Evolutionary conservation across 352 stramenopile species (phyloP).

Genomic region (Phytopythium ostracodes): DNA sequence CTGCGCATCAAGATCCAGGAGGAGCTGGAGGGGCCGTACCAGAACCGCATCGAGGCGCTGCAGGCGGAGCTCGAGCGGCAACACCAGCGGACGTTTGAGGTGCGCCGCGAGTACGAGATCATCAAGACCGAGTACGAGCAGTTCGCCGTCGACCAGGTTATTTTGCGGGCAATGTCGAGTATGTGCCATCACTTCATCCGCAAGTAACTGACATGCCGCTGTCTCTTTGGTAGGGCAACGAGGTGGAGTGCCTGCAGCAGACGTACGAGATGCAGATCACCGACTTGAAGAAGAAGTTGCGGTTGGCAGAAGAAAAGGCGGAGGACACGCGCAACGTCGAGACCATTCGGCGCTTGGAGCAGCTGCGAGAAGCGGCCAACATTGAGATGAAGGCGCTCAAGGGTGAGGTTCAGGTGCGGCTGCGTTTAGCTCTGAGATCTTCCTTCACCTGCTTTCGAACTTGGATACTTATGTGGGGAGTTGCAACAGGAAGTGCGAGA

Average conservation of each 20-base stretch:
- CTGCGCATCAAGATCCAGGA: conserved; percentile 80
- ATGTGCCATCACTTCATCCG: background rate
- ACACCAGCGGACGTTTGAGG: conserved; percentile 54
- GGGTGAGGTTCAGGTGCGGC: conserved; percentile 51
- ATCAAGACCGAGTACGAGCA: conserved; percentile 86
- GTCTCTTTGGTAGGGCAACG: conserved; percentile 35
- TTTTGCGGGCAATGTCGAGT: background rate
- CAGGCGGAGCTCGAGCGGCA: conserved; percentile 75
- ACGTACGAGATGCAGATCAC: conserved; percentile 58
- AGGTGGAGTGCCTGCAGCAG: conserved; percentile 70
- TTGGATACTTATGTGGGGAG: background rate
- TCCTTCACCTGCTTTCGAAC: too few species aligned
- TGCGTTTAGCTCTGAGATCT: background rate
- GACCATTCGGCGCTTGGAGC: conserved; percentile 44
- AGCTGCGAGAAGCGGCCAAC: conserved; percentile 41
- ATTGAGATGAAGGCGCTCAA: conserved; percentile 63
- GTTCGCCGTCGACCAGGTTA: conserved; percentile 67
- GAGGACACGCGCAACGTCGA: conserved; percentile 34
- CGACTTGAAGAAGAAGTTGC: conserved; percentile 53
- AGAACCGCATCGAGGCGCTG: conserved; percentile 52
- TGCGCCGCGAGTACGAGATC: conserved; percentile 72
- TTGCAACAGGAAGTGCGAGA: conserved; percentile 45
- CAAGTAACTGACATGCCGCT: background rate
- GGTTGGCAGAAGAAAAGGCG: conserved; percentile 33
- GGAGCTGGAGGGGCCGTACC: conserved; percentile 73